phyloP scores from a whole-genome alignment of 169 alveolate genomes.

The Plasmodium malariae region DNA sequence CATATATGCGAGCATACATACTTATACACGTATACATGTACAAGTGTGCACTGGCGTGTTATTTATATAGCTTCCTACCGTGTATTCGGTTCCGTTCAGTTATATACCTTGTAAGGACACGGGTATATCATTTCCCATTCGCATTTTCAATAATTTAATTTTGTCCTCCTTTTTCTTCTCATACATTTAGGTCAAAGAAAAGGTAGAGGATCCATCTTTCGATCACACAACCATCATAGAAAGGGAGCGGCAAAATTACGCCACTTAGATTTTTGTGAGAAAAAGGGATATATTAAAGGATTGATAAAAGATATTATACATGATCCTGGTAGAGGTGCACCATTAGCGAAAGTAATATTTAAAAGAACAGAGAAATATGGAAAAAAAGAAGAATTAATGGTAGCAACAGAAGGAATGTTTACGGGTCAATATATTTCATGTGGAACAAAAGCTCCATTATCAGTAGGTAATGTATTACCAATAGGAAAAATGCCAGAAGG shows the following conservation, averaged over 20 bases:
- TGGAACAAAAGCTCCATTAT: slow-evolving; percentile 96
- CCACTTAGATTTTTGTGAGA: slow-evolving; percentile 95
- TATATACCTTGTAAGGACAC: too few relatives aligned
- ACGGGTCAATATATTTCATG: slow-evolving; percentile 99
- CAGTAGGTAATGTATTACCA: slow-evolving; percentile 98
- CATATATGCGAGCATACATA: neutral
- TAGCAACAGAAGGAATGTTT: slow-evolving; percentile 99
- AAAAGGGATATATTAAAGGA: slow-evolving; percentile 96
- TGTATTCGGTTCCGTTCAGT: neutral
- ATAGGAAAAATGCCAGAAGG: slow-evolving; percentile 99
- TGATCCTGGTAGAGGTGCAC: slow-evolving; percentile 99
- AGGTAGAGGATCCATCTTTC: slow-evolving; percentile 97
- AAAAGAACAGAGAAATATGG: slow-evolving; percentile 97
- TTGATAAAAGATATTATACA: slow-evolving; percentile 97
- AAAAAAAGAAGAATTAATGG: slow-evolving; percentile 95
- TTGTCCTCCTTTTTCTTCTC: neutral
- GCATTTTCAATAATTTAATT: neutral
- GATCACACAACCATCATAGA: slow-evolving; percentile 94
- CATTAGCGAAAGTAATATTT: slow-evolving; percentile 96
- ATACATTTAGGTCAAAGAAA: slow-evolving; percentile 94
- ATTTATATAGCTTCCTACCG: neutral
- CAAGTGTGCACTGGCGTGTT: too few relatives aligned
- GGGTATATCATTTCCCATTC: too few relatives aligned
- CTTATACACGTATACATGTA: neutral
- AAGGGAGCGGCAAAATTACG: slow-evolving; percentile 98